phyloP scores from a whole-genome alignment of 257 asterid species.

The Plantago major region DNA sequence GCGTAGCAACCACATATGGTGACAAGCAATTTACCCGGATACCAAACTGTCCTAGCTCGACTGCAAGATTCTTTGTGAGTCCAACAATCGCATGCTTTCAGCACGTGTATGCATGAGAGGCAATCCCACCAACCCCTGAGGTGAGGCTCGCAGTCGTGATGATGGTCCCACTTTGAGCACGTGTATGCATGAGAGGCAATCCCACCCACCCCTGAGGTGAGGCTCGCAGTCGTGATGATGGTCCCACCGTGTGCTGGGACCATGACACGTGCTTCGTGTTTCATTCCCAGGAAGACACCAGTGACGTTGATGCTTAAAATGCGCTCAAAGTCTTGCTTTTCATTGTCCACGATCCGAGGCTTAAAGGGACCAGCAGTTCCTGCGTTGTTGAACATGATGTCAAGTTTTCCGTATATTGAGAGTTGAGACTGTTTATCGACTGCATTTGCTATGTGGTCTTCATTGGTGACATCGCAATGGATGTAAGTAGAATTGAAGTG shows the following conservation, averaged over 20 bases:
- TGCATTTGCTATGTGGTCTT: too few relatives aligned
- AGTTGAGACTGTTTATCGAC: too few relatives aligned
- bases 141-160: constrained; percentile 31
- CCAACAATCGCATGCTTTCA: constrained; percentile 42
- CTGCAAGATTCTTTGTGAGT: constrained; percentile 37
- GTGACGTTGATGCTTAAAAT: constrained; percentile 26
- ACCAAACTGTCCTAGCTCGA: constrained; percentile 15
- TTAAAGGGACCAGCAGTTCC: too few relatives aligned
- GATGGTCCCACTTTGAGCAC: constrained; percentile 39
- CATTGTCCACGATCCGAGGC: constrained; percentile 12
- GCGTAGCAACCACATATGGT: too few relatives aligned
- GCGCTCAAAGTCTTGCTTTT: constrained; percentile 24
- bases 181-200: constrained; percentile 34
- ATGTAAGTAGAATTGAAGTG: too few relatives aligned
- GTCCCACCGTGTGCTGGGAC: constrained; percentile 30
- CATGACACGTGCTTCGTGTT: constrained; percentile 46
- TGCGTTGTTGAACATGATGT: too few relatives aligned
- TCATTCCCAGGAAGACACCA: constrained; percentile 39
- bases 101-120: constrained; percentile 34
- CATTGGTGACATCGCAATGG: too few relatives aligned
- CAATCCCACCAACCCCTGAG: constrained; percentile 23
- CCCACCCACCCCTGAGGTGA: constrained; percentile 26
- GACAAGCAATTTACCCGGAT: not conserved
- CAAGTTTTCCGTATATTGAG: too few relatives aligned
- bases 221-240: constrained; percentile 34